Percentiles rank a stretch among this genome's conserved stretches.
These are phyloP conservation scores for Thielaviopsis populi DNA, from an alignment of 2,329 filamentous ascomycete species.

Conservation along the genomic window DNA sequence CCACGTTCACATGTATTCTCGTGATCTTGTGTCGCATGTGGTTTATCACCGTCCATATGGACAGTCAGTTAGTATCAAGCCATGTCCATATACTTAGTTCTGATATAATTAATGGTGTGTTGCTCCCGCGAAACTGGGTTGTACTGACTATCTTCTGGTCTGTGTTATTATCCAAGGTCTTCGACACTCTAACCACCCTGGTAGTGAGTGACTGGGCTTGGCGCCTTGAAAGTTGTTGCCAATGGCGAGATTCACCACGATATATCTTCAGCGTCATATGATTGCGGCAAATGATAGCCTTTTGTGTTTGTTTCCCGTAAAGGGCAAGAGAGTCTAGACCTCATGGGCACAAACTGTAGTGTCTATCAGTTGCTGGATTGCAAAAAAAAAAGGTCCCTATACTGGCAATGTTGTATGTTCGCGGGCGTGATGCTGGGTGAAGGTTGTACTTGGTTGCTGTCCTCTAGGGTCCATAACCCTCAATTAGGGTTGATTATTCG, in stretches of 20 bases:
- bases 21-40: not conserved
- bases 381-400: too few species aligned
- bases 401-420: too few species aligned
- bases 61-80: not conserved
- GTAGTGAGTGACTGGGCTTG: not conserved
- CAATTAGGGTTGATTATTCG: too few species aligned
- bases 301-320: not conserved
- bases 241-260: not conserved
- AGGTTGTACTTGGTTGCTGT: too few species aligned
- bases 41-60: not conserved
- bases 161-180: not conserved
- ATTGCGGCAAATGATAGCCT: not conserved
- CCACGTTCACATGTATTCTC: not conserved
- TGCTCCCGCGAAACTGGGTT: not conserved
- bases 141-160: not conserved
- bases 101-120: not conserved
- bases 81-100: not conserved
- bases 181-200: not conserved
- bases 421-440: too few species aligned
- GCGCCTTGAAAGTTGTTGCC: not conserved
- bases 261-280: not conserved
- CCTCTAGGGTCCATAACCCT: too few species aligned
- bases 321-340: too few species aligned
- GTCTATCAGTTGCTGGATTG: not conserved
- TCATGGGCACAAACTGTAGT: not conserved